phyloP scores from a whole-genome alignment of 768 basidiomycete genomes.

The Calvatia gigantea region DNA sequence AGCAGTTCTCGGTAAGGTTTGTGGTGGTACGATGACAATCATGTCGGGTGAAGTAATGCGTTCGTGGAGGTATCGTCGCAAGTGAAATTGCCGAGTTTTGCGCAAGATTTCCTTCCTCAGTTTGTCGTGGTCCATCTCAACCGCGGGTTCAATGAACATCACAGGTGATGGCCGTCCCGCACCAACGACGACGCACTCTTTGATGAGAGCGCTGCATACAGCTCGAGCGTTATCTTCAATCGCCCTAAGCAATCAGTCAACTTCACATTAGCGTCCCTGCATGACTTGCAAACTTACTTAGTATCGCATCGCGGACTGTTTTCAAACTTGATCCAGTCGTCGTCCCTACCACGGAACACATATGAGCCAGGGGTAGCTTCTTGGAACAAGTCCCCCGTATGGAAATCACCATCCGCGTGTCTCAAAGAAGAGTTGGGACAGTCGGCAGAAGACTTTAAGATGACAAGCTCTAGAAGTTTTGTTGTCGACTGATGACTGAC shows the following conservation, averaged over 20 bases:
- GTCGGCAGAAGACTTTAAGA: slow-evolving; percentile 62
- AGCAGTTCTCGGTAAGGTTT: slow-evolving; percentile 68
- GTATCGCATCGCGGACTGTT: slow-evolving; percentile 78
- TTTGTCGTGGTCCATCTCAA: slow-evolving; percentile 48
- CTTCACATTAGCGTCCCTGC: not conserved
- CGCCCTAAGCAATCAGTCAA: slow-evolving; percentile 27
- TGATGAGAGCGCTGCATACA: slow-evolving; percentile 60
- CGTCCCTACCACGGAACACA: slow-evolving; percentile 67
- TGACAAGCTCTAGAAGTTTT: slow-evolving; percentile 63
- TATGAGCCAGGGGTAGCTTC: slow-evolving; percentile 58
- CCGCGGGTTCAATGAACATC: slow-evolving; percentile 67
- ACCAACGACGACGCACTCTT: slow-evolving; percentile 75
- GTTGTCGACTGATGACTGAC: slow-evolving; percentile 50
- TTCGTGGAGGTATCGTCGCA: slow-evolving; percentile 74
- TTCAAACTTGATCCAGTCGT: slow-evolving; percentile 85
- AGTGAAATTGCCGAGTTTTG: slow-evolving; percentile 70
- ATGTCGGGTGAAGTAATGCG: slow-evolving; percentile 62
- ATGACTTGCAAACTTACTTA: slow-evolving; percentile 23
- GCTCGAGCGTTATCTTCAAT: slow-evolving; percentile 75
- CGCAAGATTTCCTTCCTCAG: slow-evolving; percentile 71
- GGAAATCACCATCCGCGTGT: slow-evolving; percentile 64
- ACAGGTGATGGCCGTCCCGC: slow-evolving; percentile 72
- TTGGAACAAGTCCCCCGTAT: slow-evolving; percentile 78
- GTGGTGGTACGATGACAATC: slow-evolving; percentile 61
- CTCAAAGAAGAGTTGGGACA: slow-evolving; percentile 62